Base-by-base conservation (phyloP, 176 grass and related monocot genomes). In the Echinochloa phyllopogon region DNA sequence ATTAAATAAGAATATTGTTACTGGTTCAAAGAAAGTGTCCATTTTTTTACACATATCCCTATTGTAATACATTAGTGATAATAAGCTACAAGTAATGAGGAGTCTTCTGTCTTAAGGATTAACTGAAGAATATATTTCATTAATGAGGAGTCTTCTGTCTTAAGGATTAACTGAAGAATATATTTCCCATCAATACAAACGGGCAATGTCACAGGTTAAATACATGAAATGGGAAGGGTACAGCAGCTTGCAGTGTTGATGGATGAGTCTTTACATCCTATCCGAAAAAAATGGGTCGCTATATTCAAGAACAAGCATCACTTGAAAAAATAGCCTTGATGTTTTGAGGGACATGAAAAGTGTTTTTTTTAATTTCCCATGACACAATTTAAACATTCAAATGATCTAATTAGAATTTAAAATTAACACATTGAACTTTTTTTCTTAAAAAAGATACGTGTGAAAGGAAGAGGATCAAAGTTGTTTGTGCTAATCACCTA, bases 321-420 rank as follows among this genome's bases (percentile, higher is more conserved):
- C 47, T 74, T 74, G 6, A 51, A 15, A 78, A 71, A 15, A 8
- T 47, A 70, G n/a, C 41, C 20, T 70, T 71, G n/a, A 44, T 71
- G n/a, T 15, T 45, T 47, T 47, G 5, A 70, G 67, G 21, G 4
- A 41, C 2, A 24, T 40, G 10, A 69, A 41, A 67, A 67, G 16
- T 41, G 20, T 59, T 7, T 24, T 41, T 41, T 10, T 12, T 10
- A 70, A 41, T 44, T 44, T 70, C 21, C 20, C 13, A 4, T 12
- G 40, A 4, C 20, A 59, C 20, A 12, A 59, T 59, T 59, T n/a
- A 24, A 21, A 24, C n/a, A 59, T 59, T 59, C 17, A 59, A 59
- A 59, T 59, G 8, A 21, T 4, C 57, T 59, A 24, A 24, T 24
- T 24, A 59, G 56, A 59, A 59, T 59, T 24, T 9, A 10, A 59